A percentile compares a stretch with the other conserved stretches of the same genome.
These are phyloP conservation scores for Ganoderma lucidum DNA, from an alignment of 1,284 basidiomycete genomes.

Conservation along the genomic window DNA sequence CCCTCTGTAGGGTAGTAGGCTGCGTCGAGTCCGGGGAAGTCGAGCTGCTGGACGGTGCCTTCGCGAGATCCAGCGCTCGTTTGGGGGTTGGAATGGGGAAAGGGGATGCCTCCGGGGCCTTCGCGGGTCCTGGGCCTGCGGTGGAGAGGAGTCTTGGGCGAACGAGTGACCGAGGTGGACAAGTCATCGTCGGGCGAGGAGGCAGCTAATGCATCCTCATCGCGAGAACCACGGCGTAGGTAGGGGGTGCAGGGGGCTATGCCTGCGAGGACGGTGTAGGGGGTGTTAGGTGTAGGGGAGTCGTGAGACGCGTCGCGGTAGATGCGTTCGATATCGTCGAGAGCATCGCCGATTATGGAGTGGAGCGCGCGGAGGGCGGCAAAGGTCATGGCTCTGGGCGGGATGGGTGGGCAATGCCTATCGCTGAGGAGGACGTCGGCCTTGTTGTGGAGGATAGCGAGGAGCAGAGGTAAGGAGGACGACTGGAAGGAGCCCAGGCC, in stretches of 20 bases:
- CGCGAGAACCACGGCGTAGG: slow-evolving; percentile 12
- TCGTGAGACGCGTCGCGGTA: slow-evolving; percentile 47
- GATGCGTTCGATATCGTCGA: slow-evolving; percentile 71
- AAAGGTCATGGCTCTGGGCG: slow-evolving; percentile 55
- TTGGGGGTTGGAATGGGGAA: background rate
- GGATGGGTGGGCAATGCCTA: background rate
- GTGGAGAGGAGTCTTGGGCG: slow-evolving; percentile 26
- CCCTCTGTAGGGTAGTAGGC: slow-evolving; percentile 53
- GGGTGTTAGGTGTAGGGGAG: slow-evolving; percentile 40
- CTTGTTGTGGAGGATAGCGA: background rate
- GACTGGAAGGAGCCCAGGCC: background rate
- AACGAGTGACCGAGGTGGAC: slow-evolving; percentile 8
- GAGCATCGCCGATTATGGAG: slow-evolving; percentile 68
- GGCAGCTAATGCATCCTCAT: slow-evolving; percentile 11
- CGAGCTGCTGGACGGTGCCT: slow-evolving; percentile 41
- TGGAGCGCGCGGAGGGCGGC: slow-evolving; percentile 69
- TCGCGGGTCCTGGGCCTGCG: slow-evolving; percentile 18
- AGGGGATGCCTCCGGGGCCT: slow-evolving; percentile 17
- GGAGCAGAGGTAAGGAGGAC: background rate
- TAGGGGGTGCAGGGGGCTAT: slow-evolving; percentile 27
- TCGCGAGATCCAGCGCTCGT: background rate
- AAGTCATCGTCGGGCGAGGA: slow-evolving; percentile 12
- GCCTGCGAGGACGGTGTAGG: slow-evolving; percentile 29
- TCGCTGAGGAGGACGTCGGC: background rate
- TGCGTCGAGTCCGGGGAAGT: slow-evolving; percentile 67